Evolutionary conservation across 345 rosid genomes (phyloP).

Genomic region (Camelina neglecta): DNA sequence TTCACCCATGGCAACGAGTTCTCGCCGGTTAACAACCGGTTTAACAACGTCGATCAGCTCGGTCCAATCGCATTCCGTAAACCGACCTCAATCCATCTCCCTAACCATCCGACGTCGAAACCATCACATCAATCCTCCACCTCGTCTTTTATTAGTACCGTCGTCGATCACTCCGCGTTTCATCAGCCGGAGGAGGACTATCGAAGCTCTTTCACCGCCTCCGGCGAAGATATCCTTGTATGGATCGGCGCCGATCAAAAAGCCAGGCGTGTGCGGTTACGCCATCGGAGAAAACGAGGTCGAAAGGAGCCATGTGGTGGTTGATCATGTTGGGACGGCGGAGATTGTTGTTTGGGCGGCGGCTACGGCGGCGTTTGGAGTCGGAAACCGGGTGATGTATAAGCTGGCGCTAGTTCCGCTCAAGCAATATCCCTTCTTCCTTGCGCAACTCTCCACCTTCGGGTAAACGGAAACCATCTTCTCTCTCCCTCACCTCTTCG

Average conservation of each 20-base stretch:
- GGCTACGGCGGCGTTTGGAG: constrained; percentile 78
- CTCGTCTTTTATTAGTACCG: constrained; percentile 30
- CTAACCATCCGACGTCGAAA: constrained; percentile 29
- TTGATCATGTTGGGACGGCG: constrained; percentile 41
- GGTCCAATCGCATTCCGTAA: constrained; percentile 36
- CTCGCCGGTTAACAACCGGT: constrained; percentile 55
- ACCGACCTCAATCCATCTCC: constrained; percentile 34
- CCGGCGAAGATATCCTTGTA: constrained; percentile 38
- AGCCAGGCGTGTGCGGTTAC: constrained; percentile 51
- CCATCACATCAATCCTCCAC: constrained; percentile 2
- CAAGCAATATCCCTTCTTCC: constrained; percentile 86
- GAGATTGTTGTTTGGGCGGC: constrained; percentile 69
- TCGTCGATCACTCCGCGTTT: constrained; percentile 34
- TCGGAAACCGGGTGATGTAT: constrained; percentile 81
- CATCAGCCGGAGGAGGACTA: constrained; percentile 17
- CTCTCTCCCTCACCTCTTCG: neutral
- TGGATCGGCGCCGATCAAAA: constrained; percentile 34
- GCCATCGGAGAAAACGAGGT: constrained; percentile 48
- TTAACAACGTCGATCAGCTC: constrained; percentile 25
- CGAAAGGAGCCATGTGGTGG: constrained; percentile 45
- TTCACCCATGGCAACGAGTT: constrained; percentile 55
- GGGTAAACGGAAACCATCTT: constrained; percentile 57
- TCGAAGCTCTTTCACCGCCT: constrained; percentile 32
- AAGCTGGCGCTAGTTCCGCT: constrained; percentile 88
- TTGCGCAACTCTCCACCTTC: constrained; percentile 94